Evolutionary conservation across 805 yeast species (phyloP).

Genomic region (Yamadazyma paraphyllophila): DNA sequence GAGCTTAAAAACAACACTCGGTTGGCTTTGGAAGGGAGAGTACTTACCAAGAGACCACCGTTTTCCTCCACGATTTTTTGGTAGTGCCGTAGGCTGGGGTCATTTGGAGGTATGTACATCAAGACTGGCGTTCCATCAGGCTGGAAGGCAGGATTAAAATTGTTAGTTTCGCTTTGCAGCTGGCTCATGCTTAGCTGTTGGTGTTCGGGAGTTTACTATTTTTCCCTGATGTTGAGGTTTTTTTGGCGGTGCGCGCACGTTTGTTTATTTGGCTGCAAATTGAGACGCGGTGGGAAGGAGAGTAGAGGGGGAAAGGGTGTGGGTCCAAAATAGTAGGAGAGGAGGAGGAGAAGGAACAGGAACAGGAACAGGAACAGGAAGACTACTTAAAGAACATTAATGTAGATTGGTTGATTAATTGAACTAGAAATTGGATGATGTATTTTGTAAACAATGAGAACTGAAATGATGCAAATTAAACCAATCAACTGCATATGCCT

Average conservation of each 20-base stretch:
- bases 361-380: no score
- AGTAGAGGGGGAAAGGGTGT: no score
- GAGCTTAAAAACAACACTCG: slow-evolving; percentile 3
- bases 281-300: no score
- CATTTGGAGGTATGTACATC: slow-evolving; percentile 8
- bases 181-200: background rate
- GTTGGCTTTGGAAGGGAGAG: slow-evolving; percentile 4
- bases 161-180: background rate
- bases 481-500: no score
- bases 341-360: no score
- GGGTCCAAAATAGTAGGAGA: no score
- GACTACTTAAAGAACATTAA: no score
- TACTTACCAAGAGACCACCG: slow-evolving; percentile 10
- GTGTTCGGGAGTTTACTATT: slow-evolving; percentile 1
- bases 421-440: no score
- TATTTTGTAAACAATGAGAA: no score
- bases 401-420: no score
- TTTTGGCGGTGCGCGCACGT: background rate
- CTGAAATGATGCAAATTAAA: no score
- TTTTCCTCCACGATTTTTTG: background rate
- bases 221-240: slow-evolving; percentile 6
- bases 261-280: background rate
- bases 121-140: slow-evolving; percentile 7
- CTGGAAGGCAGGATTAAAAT: background rate
- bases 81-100: slow-evolving; percentile 1